Evolutionary conservation across 305 asterid species (phyloP), one percentile per base, ranked within the genome.

Genomic region (Rubia occidens): DNA sequence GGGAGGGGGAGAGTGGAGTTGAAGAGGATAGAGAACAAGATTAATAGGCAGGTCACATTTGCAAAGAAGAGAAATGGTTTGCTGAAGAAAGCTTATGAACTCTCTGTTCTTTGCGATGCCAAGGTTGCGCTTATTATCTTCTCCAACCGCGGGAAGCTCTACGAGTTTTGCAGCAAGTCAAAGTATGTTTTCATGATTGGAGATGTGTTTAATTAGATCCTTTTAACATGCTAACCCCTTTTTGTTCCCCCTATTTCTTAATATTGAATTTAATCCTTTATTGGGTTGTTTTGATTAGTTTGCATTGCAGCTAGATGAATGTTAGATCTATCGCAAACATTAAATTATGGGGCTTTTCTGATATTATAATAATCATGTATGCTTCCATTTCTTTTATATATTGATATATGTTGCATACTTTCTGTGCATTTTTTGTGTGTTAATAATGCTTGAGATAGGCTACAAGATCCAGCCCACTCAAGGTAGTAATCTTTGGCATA

Each of bases 131-230:
- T 26, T 26, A 26, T 26, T 2, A 26, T 26, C 29, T 26, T 26
- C 2, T 26, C 29, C 29, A 26, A 26, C 29, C 29, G 2, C 2
- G 29, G 29, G 29, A 26, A 26, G 29, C 29, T 26, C 29, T 26
- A 26, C 29, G 2, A 26, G 29, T 26, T 26, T 26, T 26, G 29
- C 29, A 26, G 29, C 1, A 26, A 2, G 2, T 84, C 93, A 81
- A 85, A 89, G 96, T 88, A 86, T 59, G 68, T 56, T 32, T 55
- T 59, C 66, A 20, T 59, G 54, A 26, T 26, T 26, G 0, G 2
- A 2, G 29, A 26, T 69, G 71, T 10, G 39, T 2, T 55, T 13
- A 24, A 26, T 11, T 17, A 37, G 1, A 14, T 4, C 37, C 14
- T 42, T 4, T 24, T 37, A 56, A 56, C 21, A 6, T 6, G 24